Base-by-base conservation (phyloP, 257 asterid genomes). In the Solanum pimpinellifolium region DNA sequence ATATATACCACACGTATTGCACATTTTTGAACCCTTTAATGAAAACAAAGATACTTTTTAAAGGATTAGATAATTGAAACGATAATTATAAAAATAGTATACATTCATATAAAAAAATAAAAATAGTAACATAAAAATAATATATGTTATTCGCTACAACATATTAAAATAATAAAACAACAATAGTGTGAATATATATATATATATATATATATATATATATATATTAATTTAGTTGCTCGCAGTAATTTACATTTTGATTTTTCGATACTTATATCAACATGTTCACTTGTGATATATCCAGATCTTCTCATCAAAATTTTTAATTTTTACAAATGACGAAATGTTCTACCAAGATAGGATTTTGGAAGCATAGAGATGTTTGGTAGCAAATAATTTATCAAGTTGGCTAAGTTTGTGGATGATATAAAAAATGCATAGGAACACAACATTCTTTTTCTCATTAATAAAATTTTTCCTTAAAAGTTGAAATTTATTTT, bases 241-340 rank as follows among this genome's bases (percentile, higher is more conserved):
- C 10, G 9, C 18, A 8, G 9, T 3, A 10, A 29, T 18, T 9
- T 70, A 13, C 77, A 16, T 5, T 21, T 13, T 13, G 0, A 27
- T 12, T 66, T 66, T 66, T 66, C 0, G 0, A 0, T 66, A 4
- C 0, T 66, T 3, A 13, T 66, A 16, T 25, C 3, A 66, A 20
- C 10, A 27, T 12, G 8, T 6, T 13, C 20, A 27, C 21, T 25
- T 66, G 6, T 66, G 74, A 66, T 6, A 27, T 66, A 10, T 66
- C 0, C 0, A 6, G 0, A 66, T 66, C 2, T 12, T 12, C 3
- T 66, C 20, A 66, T 9, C 21, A 13, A 66, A 62, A 9, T 0
- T 21, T 20, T 60, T 60, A 60, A 9, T 0, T 21, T n/a, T 11
- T n/a, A 49, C 70, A 1, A 23, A 5, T 23, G 29, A 23, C 15